Percentiles rank a stretch among this genome's conserved stretches.
Evolutionary conservation across 1,139 yeast species (phyloP).

Genomic region (Taiozyma onychis): DNA sequence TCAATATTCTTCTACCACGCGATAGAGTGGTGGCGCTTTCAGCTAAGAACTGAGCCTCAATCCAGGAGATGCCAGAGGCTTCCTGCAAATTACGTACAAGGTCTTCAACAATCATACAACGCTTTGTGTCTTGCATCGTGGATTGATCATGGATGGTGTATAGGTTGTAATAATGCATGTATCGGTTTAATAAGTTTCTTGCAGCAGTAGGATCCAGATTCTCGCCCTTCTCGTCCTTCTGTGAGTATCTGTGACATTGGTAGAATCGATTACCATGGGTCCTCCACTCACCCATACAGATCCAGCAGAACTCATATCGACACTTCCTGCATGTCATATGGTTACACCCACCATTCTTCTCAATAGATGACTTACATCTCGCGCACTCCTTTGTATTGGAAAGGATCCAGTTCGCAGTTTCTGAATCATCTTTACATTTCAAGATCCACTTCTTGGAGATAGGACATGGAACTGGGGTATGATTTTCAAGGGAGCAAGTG

Average conservation of each 20-base stretch:
- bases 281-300: constrained; percentile 75
- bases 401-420: constrained; percentile 85
- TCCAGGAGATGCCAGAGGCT: constrained; percentile 70
- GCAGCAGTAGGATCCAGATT: constrained; percentile 31
- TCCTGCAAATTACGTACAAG: constrained; percentile 65
- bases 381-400: constrained; percentile 86
- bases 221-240: constrained; percentile 29
- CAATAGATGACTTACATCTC: constrained; percentile 44
- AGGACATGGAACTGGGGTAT: constrained; percentile 77
- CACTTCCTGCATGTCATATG: constrained; percentile 91
- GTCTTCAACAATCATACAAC: constrained; percentile 56
- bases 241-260: constrained; percentile 57
- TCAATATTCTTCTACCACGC: constrained; percentile 69
- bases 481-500: constrained; percentile 71
- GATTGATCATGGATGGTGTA: constrained; percentile 77
- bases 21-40: constrained; percentile 64
- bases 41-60: constrained; percentile 78
- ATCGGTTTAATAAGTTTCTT: constrained; percentile 50
- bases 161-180: constrained; percentile 71
- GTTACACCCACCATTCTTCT: constrained; percentile 92
- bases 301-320: constrained; percentile 85
- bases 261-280: constrained; percentile 63
- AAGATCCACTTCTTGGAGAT: constrained; percentile 68
- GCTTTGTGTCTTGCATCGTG: constrained; percentile 62
- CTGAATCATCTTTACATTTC: constrained; percentile 83